A percentile compares a stretch with the other conserved stretches of the same genome.
Conservation (phyloP, 768 basidiomycete genomes). For the Tubosaeta brunneosetosa region DNA sequence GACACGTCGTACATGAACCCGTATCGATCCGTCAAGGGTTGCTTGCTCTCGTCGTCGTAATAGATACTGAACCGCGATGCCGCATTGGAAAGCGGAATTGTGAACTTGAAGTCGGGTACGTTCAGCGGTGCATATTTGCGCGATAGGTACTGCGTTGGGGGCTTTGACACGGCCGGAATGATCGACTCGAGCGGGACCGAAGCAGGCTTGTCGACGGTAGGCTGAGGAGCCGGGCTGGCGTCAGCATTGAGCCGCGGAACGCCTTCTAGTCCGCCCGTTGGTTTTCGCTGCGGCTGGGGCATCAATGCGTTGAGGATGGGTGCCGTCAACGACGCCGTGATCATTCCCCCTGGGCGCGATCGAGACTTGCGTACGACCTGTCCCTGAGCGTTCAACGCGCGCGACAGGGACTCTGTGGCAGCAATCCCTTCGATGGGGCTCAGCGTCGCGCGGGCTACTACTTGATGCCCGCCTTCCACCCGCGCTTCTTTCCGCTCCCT, state of each 20-base stretch:
- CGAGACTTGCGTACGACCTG: slow-evolving; percentile 33
- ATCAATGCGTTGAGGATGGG: slow-evolving; percentile 61
- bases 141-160: slow-evolving; percentile 80
- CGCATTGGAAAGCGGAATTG: slow-evolving; percentile 54
- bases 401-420: slow-evolving; percentile 42
- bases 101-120: slow-evolving; percentile 68
- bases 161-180: slow-evolving; percentile 73
- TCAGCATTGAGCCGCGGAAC: slow-evolving; percentile 10
- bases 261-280: slow-evolving; percentile 26
- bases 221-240: slow-evolving; percentile 16
- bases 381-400: slow-evolving; percentile 40
- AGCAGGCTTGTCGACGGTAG: slow-evolving; percentile 29
- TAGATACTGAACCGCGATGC: slow-evolving; percentile 52
- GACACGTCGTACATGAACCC: slow-evolving; percentile 89
- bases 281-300: slow-evolving; percentile 46
- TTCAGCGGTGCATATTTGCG: slow-evolving; percentile 70
- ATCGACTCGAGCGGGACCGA: slow-evolving; percentile 76
- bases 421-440: slow-evolving; percentile 40
- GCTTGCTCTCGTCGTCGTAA: slow-evolving; percentile 47
- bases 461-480: slow-evolving; percentile 25
- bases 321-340: slow-evolving; percentile 42
- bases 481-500: slow-evolving; percentile 32
- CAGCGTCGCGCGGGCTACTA: slow-evolving; percentile 41
- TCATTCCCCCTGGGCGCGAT: slow-evolving; percentile 34
- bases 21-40: slow-evolving; percentile 77